Evolutionary conservation across 331 rosid genomes (phyloP), one percentile per base, ranked within the genome.

Genomic region (Pyrus hybrid): DNA sequence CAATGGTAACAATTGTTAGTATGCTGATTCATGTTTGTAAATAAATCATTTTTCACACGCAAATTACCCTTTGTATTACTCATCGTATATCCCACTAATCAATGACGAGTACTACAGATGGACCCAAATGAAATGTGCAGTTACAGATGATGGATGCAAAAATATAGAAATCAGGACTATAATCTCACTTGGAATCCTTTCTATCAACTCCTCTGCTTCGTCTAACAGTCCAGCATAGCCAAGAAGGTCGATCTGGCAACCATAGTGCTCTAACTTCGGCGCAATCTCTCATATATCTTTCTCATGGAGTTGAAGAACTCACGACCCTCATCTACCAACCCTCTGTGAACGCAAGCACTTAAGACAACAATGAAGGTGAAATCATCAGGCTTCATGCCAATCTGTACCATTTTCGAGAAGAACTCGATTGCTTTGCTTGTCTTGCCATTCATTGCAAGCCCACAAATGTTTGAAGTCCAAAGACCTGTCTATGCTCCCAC

Each of bases 381-480:
- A 68, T 86, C 88, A 83, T 93, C 98, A 6, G 92, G 93, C 47
- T 79, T 82, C 23, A 75, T 80, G 64, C 96, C 95, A 72, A 70
- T 67, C 45, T 22, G 73, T 79, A 77, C 67, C 93, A 93, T 89
- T 80, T 83, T 86, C 57, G 87, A 70, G 76, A 91, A 93, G 28
- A 89, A 67, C 78, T 83, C 83, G 17, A 89, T 87, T 57, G 96
- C 93, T 77, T 84, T 64, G 67, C 85, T 83, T 32, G 87, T 80
- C 82, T 61, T 73, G 5, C 98, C 91, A 84, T 91, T 93, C 89
- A 75, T 88, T 70, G 98, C 92, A 37, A 91, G 86, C 35, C 91
- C 96, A 76, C 87, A 87, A 73, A 93, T 87, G 63, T 89, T 81
- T 14, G 97, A 87, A 67, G 97, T 91, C 93, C 96, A 91, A 12